Evolutionary conservation across 192 early-diverging fungal genomes (phyloP).

Genomic region (Gryganskiella cystojenkinii): DNA sequence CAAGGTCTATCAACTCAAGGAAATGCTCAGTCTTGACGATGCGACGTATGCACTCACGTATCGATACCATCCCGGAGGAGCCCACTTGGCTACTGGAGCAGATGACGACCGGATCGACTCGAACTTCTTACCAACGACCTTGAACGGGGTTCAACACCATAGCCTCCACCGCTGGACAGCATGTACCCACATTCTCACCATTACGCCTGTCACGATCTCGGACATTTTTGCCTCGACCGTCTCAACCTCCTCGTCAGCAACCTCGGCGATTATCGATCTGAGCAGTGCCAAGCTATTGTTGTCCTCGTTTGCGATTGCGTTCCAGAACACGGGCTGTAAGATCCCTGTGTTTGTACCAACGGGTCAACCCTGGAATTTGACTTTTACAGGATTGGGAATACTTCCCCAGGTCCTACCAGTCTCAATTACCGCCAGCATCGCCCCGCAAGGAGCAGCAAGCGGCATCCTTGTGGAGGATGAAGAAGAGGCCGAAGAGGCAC

Average conservation of each 20-base stretch:
- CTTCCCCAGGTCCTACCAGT: slow-evolving; percentile 27
- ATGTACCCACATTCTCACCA: slow-evolving; percentile 27
- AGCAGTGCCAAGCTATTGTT: slow-evolving; percentile 70
- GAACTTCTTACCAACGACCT: slow-evolving; percentile 49
- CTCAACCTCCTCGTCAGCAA: slow-evolving; percentile 9
- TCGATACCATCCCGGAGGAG: slow-evolving; percentile 47
- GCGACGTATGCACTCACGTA: slow-evolving; percentile 52
- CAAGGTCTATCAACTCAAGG: slow-evolving; percentile 33
- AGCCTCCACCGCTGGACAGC: slow-evolving; percentile 79
- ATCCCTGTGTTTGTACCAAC: slow-evolving; percentile 70
- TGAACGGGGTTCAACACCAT: slow-evolving; percentile 52
- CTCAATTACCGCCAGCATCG: slow-evolving; percentile 30
- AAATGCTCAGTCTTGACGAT: slow-evolving; percentile 48
- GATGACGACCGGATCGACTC: slow-evolving; percentile 51
- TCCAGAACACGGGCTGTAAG: slow-evolving; percentile 72
- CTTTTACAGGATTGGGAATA: slow-evolving; percentile 36
- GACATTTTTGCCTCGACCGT: slow-evolving; percentile 43
- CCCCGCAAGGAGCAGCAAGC: slow-evolving; percentile 5
- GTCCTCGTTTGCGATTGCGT: slow-evolving; percentile 74
- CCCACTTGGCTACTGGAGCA: slow-evolving; percentile 29
- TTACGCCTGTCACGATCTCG: slow-evolving; percentile 30
- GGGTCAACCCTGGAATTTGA: slow-evolving; percentile 54
- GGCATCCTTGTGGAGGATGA: slow-evolving; percentile 21
- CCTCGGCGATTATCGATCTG: slow-evolving; percentile 59
- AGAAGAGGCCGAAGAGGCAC: slow-evolving; percentile 18